A percentile compares a stretch with the other conserved stretches of the same genome.
Conservation (phyloP, 2,329 filamentous ascomycete species). For the Aureobasidium vineae region DNA sequence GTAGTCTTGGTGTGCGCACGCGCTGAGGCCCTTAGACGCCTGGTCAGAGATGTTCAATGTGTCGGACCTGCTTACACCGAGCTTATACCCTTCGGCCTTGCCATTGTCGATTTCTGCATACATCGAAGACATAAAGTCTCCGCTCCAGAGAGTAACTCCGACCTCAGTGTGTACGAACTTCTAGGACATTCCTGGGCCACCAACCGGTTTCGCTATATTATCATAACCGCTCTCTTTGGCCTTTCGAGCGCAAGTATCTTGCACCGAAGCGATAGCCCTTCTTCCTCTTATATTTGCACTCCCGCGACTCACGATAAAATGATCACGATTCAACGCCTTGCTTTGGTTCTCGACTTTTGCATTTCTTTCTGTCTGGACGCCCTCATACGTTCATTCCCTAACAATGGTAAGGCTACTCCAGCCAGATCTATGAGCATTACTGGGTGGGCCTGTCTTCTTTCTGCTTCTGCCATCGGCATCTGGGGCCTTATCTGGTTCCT, state of each 20-base stretch:
- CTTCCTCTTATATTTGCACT: slow-evolving; percentile 53
- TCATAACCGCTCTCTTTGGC: slow-evolving; percentile 42
- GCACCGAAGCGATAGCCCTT: slow-evolving; percentile 39
- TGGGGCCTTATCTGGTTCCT: slow-evolving; percentile 40
- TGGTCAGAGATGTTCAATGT: slow-evolving; percentile 47
- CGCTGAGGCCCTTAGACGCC: slow-evolving; percentile 43
- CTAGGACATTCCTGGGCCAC: slow-evolving; percentile 37
- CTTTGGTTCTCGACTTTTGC: slow-evolving; percentile 44
- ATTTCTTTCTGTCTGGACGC: slow-evolving; percentile 40
- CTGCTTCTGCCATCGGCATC: slow-evolving; percentile 41
- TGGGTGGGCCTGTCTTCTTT: slow-evolving; percentile 36
- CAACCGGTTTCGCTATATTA: slow-evolving; percentile 41
- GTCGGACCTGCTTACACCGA: slow-evolving; percentile 33
- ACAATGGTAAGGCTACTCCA: neutral
- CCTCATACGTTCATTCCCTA: slow-evolving; percentile 6
- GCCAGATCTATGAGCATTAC: slow-evolving; percentile 30
- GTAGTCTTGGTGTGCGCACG: slow-evolving; percentile 37
- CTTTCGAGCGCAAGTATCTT: slow-evolving; percentile 42
- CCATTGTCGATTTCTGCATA: slow-evolving; percentile 34
- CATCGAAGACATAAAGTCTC: slow-evolving; percentile 28
- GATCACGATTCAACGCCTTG: slow-evolving; percentile 42
- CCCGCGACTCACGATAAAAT: slow-evolving; percentile 40
- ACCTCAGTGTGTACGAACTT: slow-evolving; percentile 37
- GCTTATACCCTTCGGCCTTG: slow-evolving; percentile 36
- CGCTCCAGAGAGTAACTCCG: slow-evolving; percentile 30